Evolutionary conservation across 768 basidiomycete genomes (phyloP).

Genomic region (Filobasidium floriforme): DNA sequence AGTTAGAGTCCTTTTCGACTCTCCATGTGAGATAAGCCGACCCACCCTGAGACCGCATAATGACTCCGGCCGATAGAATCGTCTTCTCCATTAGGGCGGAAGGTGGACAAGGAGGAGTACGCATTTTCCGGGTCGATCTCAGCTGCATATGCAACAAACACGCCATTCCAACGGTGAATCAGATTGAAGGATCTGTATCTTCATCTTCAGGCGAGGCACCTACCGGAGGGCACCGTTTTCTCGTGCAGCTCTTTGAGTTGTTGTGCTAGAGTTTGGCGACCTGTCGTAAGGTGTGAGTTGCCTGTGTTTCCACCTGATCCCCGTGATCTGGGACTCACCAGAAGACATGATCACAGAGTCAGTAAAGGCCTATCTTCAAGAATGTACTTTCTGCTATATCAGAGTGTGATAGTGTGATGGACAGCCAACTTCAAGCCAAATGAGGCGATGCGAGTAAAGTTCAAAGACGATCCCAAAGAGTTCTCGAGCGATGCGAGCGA

Average conservation of each 20-base stretch:
- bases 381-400: too few relatives aligned
- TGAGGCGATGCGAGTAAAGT: background rate
- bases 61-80: conserved; percentile 57
- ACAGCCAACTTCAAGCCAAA: background rate
- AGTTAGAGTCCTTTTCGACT: too few relatives aligned
- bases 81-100: conserved; percentile 31
- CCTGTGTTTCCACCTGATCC: background rate
- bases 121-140: conserved; percentile 64
- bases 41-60: conserved; percentile 77
- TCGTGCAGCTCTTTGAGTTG: conserved; percentile 76
- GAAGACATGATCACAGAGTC: too few relatives aligned
- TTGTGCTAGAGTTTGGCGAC: conserved; percentile 49
- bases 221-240: conserved; percentile 17
- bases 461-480: too few relatives aligned
- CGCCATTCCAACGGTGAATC: conserved; percentile 8
- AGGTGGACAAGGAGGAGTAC: conserved; percentile 50
- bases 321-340: too few relatives aligned
- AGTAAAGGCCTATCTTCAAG: too few relatives aligned
- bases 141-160: conserved; percentile 48
- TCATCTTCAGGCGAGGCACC: background rate
- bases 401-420: too few relatives aligned
- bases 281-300: conserved; percentile 16
- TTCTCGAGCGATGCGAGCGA: background rate
- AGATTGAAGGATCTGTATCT: conserved; percentile 59
- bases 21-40: conserved; percentile 12